Percentiles rank a stretch among this genome's conserved stretches.
These are phyloP conservation scores for Eutrema yunnanense DNA, from an alignment of 345 rosid genomes.

Conservation along the genomic window DNA sequence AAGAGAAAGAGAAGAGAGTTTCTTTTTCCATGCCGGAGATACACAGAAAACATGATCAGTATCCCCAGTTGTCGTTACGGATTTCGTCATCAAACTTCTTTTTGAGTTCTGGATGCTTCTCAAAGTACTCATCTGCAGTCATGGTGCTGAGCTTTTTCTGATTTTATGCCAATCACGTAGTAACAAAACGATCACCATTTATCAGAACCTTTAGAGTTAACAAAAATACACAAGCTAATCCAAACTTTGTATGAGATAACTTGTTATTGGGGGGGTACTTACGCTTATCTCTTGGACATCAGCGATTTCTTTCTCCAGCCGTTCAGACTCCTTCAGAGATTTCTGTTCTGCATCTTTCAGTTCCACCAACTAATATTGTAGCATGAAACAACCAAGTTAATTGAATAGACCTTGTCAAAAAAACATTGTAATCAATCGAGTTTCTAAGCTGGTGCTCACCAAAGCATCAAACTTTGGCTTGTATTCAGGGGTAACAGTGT, in stretches of 20 bases:
- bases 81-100: slow-evolving; percentile 96
- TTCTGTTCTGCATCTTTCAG: slow-evolving; percentile 83
- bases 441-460: slow-evolving; percentile 42
- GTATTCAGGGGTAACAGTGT: slow-evolving; percentile 86
- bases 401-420: background rate
- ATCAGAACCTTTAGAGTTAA: background rate
- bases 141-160: slow-evolving; percentile 96
- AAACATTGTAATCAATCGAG: background rate
- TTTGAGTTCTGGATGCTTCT: slow-evolving; percentile 89
- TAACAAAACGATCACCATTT: background rate
- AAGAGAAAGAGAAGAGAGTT: background rate
- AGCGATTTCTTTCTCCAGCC: slow-evolving; percentile 75
- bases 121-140: slow-evolving; percentile 98
- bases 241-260: background rate
- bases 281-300: slow-evolving; percentile 94
- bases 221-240: background rate
- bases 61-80: slow-evolving; percentile 94
- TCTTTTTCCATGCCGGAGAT: background rate
- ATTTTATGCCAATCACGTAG: slow-evolving; percentile 9
- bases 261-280: background rate
- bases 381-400: background rate
- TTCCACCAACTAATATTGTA: slow-evolving; percentile 59
- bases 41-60: slow-evolving; percentile 32
- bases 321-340: slow-evolving; percentile 79
- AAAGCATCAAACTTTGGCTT: slow-evolving; percentile 85